Conservation (phyloP, 495 filamentous ascomycete species). For the Aspergillus egyptiacus region DNA sequence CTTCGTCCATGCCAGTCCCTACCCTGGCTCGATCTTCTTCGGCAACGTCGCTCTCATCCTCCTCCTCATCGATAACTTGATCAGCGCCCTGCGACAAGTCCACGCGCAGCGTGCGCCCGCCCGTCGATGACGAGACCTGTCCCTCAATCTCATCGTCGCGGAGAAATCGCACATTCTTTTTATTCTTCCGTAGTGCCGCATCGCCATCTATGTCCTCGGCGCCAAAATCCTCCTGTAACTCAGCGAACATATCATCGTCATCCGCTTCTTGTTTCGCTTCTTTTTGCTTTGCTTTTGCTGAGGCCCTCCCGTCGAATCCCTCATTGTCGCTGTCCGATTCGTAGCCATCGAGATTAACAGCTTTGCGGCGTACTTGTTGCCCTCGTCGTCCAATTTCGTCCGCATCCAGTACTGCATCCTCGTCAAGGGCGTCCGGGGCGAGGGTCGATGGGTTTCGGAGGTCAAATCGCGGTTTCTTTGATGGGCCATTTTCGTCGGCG, state of each 20-base stretch:
- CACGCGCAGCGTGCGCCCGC: slow-evolving; percentile 60
- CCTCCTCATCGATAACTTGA: slow-evolving; percentile 37
- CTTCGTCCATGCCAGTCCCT: slow-evolving; percentile 70
- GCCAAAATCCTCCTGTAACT: slow-evolving; percentile 55
- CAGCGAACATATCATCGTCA: slow-evolving; percentile 89
- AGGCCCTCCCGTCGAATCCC: slow-evolving; percentile 67
- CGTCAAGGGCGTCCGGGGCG: slow-evolving; percentile 69
- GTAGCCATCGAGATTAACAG: slow-evolving; percentile 93
- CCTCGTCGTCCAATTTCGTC: slow-evolving; percentile 87
- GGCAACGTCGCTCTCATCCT: slow-evolving; percentile 63
- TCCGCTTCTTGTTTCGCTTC: slow-evolving; percentile 42
- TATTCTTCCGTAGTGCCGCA: slow-evolving; percentile 53
- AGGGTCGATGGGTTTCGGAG: slow-evolving; percentile 88
- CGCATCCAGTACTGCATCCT: slow-evolving; percentile 76
- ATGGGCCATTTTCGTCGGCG: slow-evolving; percentile 39
- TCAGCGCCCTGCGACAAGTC: slow-evolving; percentile 47
- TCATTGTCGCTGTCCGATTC: slow-evolving; percentile 93
- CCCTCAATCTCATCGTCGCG: slow-evolving; percentile 75
- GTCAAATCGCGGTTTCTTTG: slow-evolving; percentile 92
- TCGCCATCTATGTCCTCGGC: slow-evolving; percentile 48
- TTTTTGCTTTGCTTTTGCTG: slow-evolving; percentile 49
- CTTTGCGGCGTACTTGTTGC: slow-evolving; percentile 75
- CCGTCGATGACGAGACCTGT: slow-evolving; percentile 67
- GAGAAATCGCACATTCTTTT: slow-evolving; percentile 74
- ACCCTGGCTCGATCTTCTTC: slow-evolving; percentile 66